A percentile compares a stretch with the other conserved stretches of the same genome.
These are phyloP conservation scores for Boletus huronensis DNA, from an alignment of 768 basidiomycete species.

Conservation along the genomic window DNA sequence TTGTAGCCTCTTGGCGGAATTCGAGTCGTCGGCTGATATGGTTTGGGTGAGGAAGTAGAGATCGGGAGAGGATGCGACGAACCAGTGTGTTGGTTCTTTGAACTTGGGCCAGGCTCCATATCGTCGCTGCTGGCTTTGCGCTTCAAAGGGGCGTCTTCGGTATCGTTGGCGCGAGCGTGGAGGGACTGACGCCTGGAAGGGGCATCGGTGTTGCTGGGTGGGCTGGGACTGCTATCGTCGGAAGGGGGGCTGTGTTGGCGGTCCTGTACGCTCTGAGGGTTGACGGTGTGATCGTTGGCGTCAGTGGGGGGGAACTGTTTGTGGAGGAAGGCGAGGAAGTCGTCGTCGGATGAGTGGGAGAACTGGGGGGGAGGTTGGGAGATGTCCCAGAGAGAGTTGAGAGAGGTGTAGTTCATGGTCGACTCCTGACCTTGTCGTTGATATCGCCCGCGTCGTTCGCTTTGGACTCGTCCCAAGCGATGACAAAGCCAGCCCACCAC, in stretches of 20 bases:
- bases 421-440: slow-evolving; percentile 3
- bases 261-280: slow-evolving; percentile 54
- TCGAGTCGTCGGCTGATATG: slow-evolving; percentile 22
- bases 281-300: slow-evolving; percentile 42
- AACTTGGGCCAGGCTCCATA: slow-evolving; percentile 59
- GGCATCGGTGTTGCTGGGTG: slow-evolving; percentile 45
- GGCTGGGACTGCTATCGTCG: slow-evolving; percentile 79
- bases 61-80: slow-evolving; percentile 23
- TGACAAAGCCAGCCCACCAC: not conserved
- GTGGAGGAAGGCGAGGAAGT: slow-evolving; percentile 72
- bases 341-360: slow-evolving; percentile 66
- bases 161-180: slow-evolving; percentile 31
- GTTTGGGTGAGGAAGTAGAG: not conserved
- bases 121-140: slow-evolving; percentile 73
- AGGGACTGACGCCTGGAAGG: slow-evolving; percentile 20
- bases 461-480: not conserved
- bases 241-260: slow-evolving; percentile 47
- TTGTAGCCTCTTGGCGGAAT: slow-evolving; percentile 24
- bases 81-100: slow-evolving; percentile 67
- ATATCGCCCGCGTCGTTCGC: not conserved
- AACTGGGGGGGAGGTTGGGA: slow-evolving; percentile 51
- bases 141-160: slow-evolving; percentile 56
- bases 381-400: slow-evolving; percentile 65
- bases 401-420: slow-evolving; percentile 36
- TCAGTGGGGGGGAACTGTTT: slow-evolving; percentile 59